Evolutionary conservation across 1,284 basidiomycete species (phyloP), one percentile per base, ranked within the genome.

Genomic region (Ustilago tritici): DNA sequence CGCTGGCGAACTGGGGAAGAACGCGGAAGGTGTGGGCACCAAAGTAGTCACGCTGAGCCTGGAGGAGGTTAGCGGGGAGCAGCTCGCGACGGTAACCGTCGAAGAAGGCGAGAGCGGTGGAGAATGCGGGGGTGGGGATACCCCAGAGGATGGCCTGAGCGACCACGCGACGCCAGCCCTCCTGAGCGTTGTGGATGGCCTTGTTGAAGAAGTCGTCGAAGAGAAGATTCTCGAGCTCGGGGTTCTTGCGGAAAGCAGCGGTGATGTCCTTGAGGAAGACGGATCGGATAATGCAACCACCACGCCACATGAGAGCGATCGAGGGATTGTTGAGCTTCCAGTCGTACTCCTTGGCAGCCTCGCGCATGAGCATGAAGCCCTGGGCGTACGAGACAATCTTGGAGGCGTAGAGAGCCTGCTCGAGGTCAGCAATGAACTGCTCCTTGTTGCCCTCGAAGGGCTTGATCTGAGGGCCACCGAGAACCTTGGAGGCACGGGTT

Each of bases 311-410:
- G 81, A 91, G 92, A 57, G 97, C 97, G 87, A 99, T 98, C 77
- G 95, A 95, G 84, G 95, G 93, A 87, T 97, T 97, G 90, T 88
- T 88, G 74, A 88, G 83, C 80, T 85, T 85, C 88, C 87, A 88
- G 88, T 86, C 82, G 93, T 90, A 94, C 90, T 96, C 95, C 88
- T 94, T 93, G 63, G 95, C 96, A 62, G 96, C 96, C 89, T 98
- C 93, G 82, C 97, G 91, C 95, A 99, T 98, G 84, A 99, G 91
- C 92, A 99, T 97, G 90, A 99, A 99, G 82, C 97, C 97, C 89
- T 99, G 97, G 31, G 96, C 94, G 90, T 99, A 86, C 40, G 84
- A 86, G 64, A 86, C 81, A 61, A 99, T 96, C 91, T 99, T 99
- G 85, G 95, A 97, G 56, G 95, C 97, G 88, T 99, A 99, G 73